Evolutionary conservation across 1,139 yeast species (phyloP), one percentile per base, ranked within the genome.

Genomic region (Arxiozyma telluris): DNA sequence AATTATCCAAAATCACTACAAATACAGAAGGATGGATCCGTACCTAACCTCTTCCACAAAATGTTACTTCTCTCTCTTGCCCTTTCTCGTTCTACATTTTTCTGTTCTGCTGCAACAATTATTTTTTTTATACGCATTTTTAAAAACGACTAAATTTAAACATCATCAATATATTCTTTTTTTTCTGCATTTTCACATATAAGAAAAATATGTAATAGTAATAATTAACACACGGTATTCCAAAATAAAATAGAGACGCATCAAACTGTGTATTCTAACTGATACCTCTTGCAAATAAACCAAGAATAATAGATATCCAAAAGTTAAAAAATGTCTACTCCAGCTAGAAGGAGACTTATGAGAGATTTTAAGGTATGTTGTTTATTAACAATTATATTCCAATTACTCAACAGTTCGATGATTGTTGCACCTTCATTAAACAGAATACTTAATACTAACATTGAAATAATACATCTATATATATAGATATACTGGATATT

Each of bases 321-420:
- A 38, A 20, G 38, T 43, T 41, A 17, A 22, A 62, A 18, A 42
- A 93, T 93, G 98, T 91, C 98, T 17, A 93, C 98, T 4, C 95
- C 97, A 34, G 98, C 98, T 12, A 84, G 96, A 71, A 86, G 97
- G 81, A 84, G 98, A 75, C 82, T 93, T 64, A 93, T 93, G 98
- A 88, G 98, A 71, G 98, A 93, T 73, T 90, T 93, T 74, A 91
- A 90, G 73, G 88, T 83, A 74, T 53, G 85, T 73, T 17, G n/a
- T 25, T 20, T 15, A 18, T 42, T 42, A 17, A 17, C 15, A n/a
- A 44, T 3, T 25, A 25, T 9, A 25, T 18, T 17, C 11, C 21
- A n/a, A n/a, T 44, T 46, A 15, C 12, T 6, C 23, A 4, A 4
- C 17, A 46, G 5, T 9, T 4, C 17, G 41, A 6, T 34, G 39